A percentile compares a stretch with the other conserved stretches of the same genome.
Evolutionary conservation across 164 flowering plant species (phyloP).

Genomic region (Cinnamomum micranthum): DNA sequence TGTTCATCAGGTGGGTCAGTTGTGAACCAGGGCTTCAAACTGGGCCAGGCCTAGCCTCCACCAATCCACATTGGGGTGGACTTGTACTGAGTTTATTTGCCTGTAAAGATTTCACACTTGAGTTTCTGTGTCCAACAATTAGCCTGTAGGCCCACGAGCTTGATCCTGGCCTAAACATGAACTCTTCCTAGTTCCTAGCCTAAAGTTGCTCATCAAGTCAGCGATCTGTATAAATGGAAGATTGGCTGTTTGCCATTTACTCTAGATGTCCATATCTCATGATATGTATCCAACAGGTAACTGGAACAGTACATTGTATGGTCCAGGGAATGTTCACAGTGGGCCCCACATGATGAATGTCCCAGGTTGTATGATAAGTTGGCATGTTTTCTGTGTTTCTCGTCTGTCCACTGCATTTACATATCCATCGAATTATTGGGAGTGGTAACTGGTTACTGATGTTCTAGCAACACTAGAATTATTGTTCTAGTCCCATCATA

Average conservation of each 20-base stretch:
- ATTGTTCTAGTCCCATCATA: too few relatives aligned
- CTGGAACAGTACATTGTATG: not conserved
- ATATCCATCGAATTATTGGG: not conserved
- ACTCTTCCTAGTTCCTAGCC: not conserved
- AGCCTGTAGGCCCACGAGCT: too few relatives aligned
- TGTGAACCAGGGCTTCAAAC: not conserved
- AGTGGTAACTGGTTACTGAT: too few relatives aligned
- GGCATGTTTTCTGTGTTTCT: not conserved
- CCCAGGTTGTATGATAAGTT: not conserved
- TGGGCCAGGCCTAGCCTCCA: not conserved
- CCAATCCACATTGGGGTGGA: too few relatives aligned
- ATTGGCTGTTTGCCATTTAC: not conserved
- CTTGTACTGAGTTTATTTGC: too few relatives aligned
- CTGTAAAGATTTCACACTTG: too few relatives aligned
- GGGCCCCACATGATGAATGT: not conserved
- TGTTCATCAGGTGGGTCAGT: too few relatives aligned
- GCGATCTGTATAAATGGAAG: not conserved
- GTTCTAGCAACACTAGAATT: too few relatives aligned
- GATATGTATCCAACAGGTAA: not conserved
- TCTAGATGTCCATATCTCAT: not conserved
- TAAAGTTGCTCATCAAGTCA: not conserved
- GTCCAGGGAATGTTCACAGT: not conserved
- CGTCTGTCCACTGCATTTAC: not conserved
- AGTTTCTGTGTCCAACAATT: too few relatives aligned
- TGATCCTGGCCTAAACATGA: not conserved